Evolutionary conservation across 768 basidiomycete genomes (phyloP), one percentile per base, ranked within the genome.

Genomic region (Clitopilus passeckerianus): DNA sequence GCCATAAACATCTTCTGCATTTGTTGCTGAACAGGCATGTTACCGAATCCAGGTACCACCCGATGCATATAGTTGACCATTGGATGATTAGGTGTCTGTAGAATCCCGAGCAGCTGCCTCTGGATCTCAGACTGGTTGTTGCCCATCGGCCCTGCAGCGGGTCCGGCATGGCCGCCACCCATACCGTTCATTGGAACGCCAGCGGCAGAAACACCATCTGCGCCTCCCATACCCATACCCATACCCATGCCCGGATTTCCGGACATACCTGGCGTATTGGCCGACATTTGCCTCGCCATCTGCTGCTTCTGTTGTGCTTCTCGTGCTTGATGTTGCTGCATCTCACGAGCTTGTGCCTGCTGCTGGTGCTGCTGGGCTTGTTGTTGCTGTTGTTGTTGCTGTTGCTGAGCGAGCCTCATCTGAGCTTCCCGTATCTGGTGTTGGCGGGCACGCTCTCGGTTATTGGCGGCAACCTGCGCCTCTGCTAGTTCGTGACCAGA

Each of bases 71-170:
- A 82, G 59, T 81, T 77, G 70, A 86, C 70, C 58, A 89, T 74
- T 22, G 85, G 83, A 67, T 90, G 84, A 10, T 60, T 68, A 5
- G 83, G 86, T 15, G 70, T 77, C 59, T 83, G 83, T 66, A 89
- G 65, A n/a, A 85, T 68, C 46, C 77, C 70, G 57, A 75, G 75
- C 56, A 78, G 66, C 58, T 81, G 79, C 57, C 83, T 79, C 34
- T 74, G 66, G 7, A 70, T 66, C n/a, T 70, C 71, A 56, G 68
- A 71, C 54, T 72, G 65, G 23, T 22, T 18, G 57, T 6, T 46
- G 57, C 22, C 22, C 18, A 18, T 57, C 34, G 18, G 20, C 18
- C n/a, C 41, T 8, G 34, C 54, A 57, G 53, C 60, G 61, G 12
- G 30, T 33, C 57, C 60, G 60, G 56, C 62, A 69, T 64, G 37